Evolutionary conservation across 495 filamentous ascomycete species (phyloP).

Genomic region (Daldinia decipiens): DNA sequence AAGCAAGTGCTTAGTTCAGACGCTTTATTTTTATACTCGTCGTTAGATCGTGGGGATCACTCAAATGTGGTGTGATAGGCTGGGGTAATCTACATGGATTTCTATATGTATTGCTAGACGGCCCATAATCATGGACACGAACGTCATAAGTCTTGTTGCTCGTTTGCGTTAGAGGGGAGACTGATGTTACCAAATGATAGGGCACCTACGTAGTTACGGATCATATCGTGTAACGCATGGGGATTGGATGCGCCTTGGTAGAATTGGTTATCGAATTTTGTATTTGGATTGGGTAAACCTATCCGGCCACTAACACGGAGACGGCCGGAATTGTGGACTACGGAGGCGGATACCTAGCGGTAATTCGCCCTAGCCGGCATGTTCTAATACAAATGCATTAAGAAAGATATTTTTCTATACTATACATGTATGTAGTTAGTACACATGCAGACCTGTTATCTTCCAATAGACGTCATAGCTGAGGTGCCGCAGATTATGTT

Average conservation of each 20-base stretch:
- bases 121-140: conserved; percentile 23
- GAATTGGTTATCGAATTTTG: conserved; percentile 5
- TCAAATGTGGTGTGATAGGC: conserved; percentile 33
- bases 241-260: neutral
- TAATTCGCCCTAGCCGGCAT: neutral
- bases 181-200: neutral
- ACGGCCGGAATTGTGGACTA: conserved; percentile 17
- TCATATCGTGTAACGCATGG: conserved; percentile 26
- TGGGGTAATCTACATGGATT: conserved; percentile 11
- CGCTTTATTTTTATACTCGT: conserved; percentile 23
- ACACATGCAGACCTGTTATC: conserved; percentile 7
- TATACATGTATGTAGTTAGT: neutral
- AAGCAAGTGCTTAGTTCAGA: conserved; percentile 12
- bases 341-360: conserved; percentile 21
- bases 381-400: neutral
- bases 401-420: neutral
- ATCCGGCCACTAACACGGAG: conserved; percentile 24
- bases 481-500: neutral
- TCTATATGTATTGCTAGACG: neutral
- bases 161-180: conserved; percentile 31
- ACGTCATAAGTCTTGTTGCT: conserved; percentile 16
- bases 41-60: conserved; percentile 23
- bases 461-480: conserved; percentile 31
- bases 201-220: conserved; percentile 28
- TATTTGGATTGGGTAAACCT: conserved; percentile 9